Evolutionary conservation across 2,329 filamentous ascomycete species (phyloP), one percentile per base, ranked within the genome.

Genomic region (Xylaria sp.): DNA sequence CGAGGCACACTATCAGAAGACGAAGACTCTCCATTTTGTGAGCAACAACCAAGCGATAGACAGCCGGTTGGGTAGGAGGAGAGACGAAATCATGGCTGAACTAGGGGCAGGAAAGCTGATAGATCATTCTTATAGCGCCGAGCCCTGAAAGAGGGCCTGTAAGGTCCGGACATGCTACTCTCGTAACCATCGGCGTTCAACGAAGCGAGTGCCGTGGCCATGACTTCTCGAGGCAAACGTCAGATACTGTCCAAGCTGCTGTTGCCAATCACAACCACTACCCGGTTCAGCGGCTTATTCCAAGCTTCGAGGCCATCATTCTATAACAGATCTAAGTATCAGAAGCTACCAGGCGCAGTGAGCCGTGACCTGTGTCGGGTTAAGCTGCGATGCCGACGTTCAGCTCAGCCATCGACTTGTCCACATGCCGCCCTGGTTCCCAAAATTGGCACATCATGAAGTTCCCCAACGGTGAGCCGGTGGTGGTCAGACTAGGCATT

Each of bases 1-100:
- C 78, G 55, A 81, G 67, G 64, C 79, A 79, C 18, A 80, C 71
- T 42, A 79, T 66, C 35, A 79, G 52, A 13, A 78, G 61, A 35
- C 74, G 68, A 55, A 78, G 57, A 52, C 67, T 70, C 62, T 78
- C 75, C 76, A 79, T 78, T 23, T 30, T 65, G 49, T 57, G 13
- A 51, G 7, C 46, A 42, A 30, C 18, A 47, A 42, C n/a, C 54
- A 46, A 47, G 44, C 37, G 35, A 49, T 13, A 46, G 18, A 30
- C 44, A 51, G 46, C 39, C 39, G 39, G 39, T 44, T 54, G 47
- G 4, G 46, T 54, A 18, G 39, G 44, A 52, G 54, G 37, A 23
- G 44, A 37, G 16, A 54, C 47, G 49, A 34, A 50, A 50, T 50
- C 57, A 23, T 54, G 48, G 49, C 44, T 4, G 9, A 34, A 53